These are phyloP conservation scores for Melocanna baccifera DNA, from an alignment of 176 grass and related monocot species.

Conservation along the genomic window DNA sequence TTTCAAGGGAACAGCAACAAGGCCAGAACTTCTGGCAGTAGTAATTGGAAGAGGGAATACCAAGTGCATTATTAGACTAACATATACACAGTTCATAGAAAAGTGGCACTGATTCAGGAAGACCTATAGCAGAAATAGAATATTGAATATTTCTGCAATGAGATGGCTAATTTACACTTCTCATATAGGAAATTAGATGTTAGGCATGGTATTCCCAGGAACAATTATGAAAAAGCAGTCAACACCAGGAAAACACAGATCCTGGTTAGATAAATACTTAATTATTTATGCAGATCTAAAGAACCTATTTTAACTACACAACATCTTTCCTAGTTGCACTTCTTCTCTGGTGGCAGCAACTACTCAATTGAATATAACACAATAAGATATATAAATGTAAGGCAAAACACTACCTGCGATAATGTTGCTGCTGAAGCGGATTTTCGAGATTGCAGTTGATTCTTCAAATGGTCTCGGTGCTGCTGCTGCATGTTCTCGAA, in stretches of 20 bases:
- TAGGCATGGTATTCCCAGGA: background rate
- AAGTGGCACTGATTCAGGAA: background rate
- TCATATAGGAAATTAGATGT: background rate
- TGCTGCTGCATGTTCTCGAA: slow-evolving; percentile 68
- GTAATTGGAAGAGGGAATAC: background rate
- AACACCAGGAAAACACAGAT: background rate
- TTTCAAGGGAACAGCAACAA: slow-evolving; percentile 5
- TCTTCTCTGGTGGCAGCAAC: background rate
- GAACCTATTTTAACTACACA: background rate
- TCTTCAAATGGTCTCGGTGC: slow-evolving; percentile 61
- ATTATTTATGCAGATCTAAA: background rate
- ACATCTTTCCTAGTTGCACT: background rate
- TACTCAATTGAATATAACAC: slow-evolving; percentile 4
- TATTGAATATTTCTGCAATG: background rate
- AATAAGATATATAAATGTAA: slow-evolving; percentile 21
- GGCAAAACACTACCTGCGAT: slow-evolving; percentile 39
- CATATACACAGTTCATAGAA: background rate
- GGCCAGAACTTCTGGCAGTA: background rate
- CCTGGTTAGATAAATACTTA: background rate
- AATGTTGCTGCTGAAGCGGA: slow-evolving; percentile 36
- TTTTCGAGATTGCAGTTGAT: slow-evolving; percentile 46
- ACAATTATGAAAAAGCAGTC: background rate
- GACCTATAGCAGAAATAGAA: background rate
- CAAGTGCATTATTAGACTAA: background rate
- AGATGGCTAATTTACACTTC: background rate